These are phyloP conservation scores for Pulveroboletus sp. DNA, from an alignment of 768 basidiomycete genomes.

Conservation along the genomic window DNA sequence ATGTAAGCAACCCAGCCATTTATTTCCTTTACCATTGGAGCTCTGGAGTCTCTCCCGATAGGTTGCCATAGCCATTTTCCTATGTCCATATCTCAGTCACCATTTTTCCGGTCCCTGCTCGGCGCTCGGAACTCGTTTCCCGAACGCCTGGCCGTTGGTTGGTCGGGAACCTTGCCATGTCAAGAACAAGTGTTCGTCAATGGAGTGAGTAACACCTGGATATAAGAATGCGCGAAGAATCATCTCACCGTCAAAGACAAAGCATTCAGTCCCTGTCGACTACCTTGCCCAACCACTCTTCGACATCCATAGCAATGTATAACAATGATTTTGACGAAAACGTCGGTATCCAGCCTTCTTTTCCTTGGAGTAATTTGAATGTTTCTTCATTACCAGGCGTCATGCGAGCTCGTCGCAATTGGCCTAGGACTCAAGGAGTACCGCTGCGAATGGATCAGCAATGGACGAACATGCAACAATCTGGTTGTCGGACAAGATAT, in stretches of 20 bases:
- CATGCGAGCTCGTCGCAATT: conserved; percentile 8
- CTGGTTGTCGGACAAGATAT: conserved; percentile 15
- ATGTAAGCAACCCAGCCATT: neutral
- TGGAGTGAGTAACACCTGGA: neutral
- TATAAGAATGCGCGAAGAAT: conserved; percentile 10
- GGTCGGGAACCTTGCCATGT: conserved; percentile 15
- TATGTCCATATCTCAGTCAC: neutral
- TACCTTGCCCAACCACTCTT: neutral
- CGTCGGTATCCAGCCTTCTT: neutral
- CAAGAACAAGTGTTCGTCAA: neutral
- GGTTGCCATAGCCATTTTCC: neutral
- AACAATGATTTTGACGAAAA: conserved; percentile 13
- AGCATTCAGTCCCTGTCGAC: neutral
- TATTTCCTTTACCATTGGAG: conserved; percentile 2
- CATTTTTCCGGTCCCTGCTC: neutral
- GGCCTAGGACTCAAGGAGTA: neutral
- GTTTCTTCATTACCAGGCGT: conserved; percentile 4
- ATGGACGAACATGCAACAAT: conserved; percentile 11
- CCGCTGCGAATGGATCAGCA: conserved; percentile 8
- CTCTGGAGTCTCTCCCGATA: neutral
- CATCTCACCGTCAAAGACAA: neutral
- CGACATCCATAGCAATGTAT: conserved; percentile 2
- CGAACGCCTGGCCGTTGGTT: conserved; percentile 15
- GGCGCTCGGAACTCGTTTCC: neutral
- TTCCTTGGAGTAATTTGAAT: neutral